Percentiles rank a stretch among this genome's conserved stretches.
Conservation (phyloP, 139 green algal species). For the Desmodesmus armatus region DNA sequence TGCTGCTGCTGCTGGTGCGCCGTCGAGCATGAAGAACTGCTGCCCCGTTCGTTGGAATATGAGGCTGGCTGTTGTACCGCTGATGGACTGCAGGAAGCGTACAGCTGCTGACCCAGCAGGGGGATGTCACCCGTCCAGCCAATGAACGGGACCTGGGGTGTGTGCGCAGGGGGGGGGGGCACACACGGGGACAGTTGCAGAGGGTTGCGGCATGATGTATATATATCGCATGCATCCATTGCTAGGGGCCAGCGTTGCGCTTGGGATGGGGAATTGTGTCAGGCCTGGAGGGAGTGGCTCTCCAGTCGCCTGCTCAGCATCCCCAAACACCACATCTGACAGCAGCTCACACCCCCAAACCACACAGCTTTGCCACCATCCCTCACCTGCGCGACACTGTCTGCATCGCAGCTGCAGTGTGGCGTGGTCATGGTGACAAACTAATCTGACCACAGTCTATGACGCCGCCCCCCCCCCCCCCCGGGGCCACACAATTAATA, state of each 20-base stretch:
- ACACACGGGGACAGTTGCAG: slow-evolving; percentile 16
- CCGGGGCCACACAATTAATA: no score
- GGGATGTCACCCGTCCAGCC: slow-evolving; percentile 60
- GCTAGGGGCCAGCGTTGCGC: no score
- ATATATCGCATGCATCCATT: no score
- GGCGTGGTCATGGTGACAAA: slow-evolving; percentile 87
- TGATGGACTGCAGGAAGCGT: slow-evolving; percentile 46
- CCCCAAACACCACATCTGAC: no score
- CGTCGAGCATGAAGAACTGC: slow-evolving; percentile 69
- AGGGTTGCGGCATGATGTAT: no score
- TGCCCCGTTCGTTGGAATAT: slow-evolving; percentile 62
- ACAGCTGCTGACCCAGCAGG: slow-evolving; percentile 48
- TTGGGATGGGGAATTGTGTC: no score
- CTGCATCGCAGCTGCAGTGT: slow-evolving; percentile 80
- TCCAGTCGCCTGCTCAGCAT: no score
- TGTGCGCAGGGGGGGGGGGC: background rate
- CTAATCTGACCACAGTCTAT: slow-evolving; percentile 76
- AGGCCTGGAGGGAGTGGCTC: no score
- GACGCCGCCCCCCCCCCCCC: no score
- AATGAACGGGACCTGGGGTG: slow-evolving; percentile 78
- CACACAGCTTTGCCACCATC: no score
- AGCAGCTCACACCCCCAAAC: no score
- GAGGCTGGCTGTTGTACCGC: slow-evolving; percentile 45
- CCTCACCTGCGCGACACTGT: slow-evolving; percentile 70
- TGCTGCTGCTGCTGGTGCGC: slow-evolving; percentile 37